Conservation (phyloP, 2,329 filamentous ascomycete species). For the Fusarium albidum region DNA sequence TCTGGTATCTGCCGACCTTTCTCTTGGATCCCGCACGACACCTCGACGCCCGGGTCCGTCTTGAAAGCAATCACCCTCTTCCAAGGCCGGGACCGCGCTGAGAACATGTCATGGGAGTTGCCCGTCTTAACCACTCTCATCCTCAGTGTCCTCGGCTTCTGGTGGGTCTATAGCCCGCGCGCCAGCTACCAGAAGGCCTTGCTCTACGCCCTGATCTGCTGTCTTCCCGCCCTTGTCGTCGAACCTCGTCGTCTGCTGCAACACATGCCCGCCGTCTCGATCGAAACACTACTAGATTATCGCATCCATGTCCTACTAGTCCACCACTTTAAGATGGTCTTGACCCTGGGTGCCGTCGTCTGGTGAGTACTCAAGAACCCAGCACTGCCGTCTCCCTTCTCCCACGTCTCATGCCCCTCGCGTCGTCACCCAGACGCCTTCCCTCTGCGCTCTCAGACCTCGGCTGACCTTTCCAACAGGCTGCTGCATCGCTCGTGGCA, state of each 20-base stretch:
- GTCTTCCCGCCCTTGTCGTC: constrained; percentile 44
- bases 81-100: constrained; percentile 42
- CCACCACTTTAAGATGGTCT: constrained; percentile 62
- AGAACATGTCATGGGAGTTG: constrained; percentile 56
- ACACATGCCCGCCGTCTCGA: constrained; percentile 40
- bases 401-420: constrained; percentile 6
- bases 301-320: constrained; percentile 57
- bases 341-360: constrained; percentile 60
- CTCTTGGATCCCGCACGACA: constrained; percentile 36
- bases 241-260: constrained; percentile 43
- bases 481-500: constrained; percentile 86
- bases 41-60: constrained; percentile 33
- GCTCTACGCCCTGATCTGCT: constrained; percentile 44
- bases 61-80: constrained; percentile 32
- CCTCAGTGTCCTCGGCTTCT: constrained; percentile 49
- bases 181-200: constrained; percentile 44
- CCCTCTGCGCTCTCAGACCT: not conserved
- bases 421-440: not conserved
- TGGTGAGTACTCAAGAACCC: constrained; percentile 53
- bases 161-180: constrained; percentile 47
- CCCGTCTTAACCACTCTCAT: constrained; percentile 51
- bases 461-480: constrained; percentile 58
- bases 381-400: constrained; percentile 4
- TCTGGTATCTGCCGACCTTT: constrained; percentile 39
- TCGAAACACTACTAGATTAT: constrained; percentile 49